Evolutionary conservation across 179 eudicot species (phyloP), one percentile per base, ranked within the genome.

Genomic region (Spinacia oleracea): DNA sequence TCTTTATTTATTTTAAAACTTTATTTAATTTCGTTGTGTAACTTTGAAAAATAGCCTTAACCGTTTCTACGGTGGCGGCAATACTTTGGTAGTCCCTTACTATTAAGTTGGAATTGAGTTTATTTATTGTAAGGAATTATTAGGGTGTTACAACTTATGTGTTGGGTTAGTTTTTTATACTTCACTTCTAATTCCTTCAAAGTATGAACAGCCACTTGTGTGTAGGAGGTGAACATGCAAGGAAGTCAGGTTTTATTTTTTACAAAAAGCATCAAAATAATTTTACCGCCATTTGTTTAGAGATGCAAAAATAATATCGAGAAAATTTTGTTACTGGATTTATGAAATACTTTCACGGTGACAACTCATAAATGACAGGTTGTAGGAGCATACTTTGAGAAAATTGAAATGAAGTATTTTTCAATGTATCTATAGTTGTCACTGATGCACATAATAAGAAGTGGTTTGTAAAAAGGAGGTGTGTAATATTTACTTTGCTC

Each of bases 381-480:
- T 78, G 46, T 91, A 48, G 99, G 99, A 72, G 99, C 98, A 62
- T 93, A 89, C 86, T 96, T 92, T 84, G 98, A 96, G 89, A 91
- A 92, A 81, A 84, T 86, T 76, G 97, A 88, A 27, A 91, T 98
- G 79, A 93, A 90, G 79, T 90, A 98, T 73, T 96, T 96, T 91
- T 97, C 99, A 51, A 97, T 96, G 62, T 94, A 96, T 81, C 96
- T 51, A 88, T 96, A 82, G 98, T 97, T 55, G 99, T 96, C 77
- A 90, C 90, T 68, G 98, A 92, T 81, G 90, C 88, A 35, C 90
- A 90, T 75, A 88, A 80, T 67, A 89, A 81, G 72, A 89, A 95
- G 75, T 92, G 97, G 99, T 92, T 93, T 90, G 99, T 96, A 74
- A 96, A 93, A 83, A 89, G 99, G 86, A 96, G 99, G 99, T 96